Conservation (phyloP, 495 filamentous ascomycete genomes). For the Lentithecium fluviatile region DNA sequence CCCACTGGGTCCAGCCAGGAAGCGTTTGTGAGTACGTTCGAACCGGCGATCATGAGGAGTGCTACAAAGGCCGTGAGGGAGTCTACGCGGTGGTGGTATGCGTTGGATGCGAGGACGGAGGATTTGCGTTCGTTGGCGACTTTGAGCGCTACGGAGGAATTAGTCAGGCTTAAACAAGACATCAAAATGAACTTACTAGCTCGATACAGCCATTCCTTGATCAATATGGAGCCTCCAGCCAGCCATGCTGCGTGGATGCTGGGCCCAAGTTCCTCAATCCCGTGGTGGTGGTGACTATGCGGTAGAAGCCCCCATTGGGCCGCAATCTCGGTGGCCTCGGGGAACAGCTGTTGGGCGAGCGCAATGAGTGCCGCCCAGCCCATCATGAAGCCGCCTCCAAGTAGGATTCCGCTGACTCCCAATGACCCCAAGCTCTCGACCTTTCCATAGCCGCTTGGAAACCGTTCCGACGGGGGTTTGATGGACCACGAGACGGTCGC, state of each 20-base stretch:
- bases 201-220: slow-evolving; percentile 97
- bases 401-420: slow-evolving; percentile 85
- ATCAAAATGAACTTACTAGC: slow-evolving; percentile 66
- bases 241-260: slow-evolving; percentile 94
- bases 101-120: slow-evolving; percentile 94
- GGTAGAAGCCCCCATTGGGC: slow-evolving; percentile 60
- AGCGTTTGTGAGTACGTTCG: slow-evolving; percentile 79
- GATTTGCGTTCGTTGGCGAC: slow-evolving; percentile 92
- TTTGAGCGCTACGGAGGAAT: slow-evolving; percentile 69
- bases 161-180: slow-evolving; percentile 17
- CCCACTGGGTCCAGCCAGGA: slow-evolving; percentile 95
- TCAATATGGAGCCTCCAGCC: slow-evolving; percentile 81
- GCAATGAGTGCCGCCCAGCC: slow-evolving; percentile 72
- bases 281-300: slow-evolving; percentile 60
- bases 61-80: slow-evolving; percentile 93
- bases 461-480: slow-evolving; percentile 73
- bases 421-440: slow-evolving; percentile 92
- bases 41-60: slow-evolving; percentile 78
- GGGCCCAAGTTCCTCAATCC: slow-evolving; percentile 60
- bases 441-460: slow-evolving; percentile 92
- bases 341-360: slow-evolving; percentile 76
- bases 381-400: slow-evolving; percentile 88
- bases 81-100: slow-evolving; percentile 93
- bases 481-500: slow-evolving; percentile 90
- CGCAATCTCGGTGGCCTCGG: slow-evolving; percentile 63